phyloP scores from a whole-genome alignment of 345 rosid species.

The Euphorbia pulcherrima region DNA sequence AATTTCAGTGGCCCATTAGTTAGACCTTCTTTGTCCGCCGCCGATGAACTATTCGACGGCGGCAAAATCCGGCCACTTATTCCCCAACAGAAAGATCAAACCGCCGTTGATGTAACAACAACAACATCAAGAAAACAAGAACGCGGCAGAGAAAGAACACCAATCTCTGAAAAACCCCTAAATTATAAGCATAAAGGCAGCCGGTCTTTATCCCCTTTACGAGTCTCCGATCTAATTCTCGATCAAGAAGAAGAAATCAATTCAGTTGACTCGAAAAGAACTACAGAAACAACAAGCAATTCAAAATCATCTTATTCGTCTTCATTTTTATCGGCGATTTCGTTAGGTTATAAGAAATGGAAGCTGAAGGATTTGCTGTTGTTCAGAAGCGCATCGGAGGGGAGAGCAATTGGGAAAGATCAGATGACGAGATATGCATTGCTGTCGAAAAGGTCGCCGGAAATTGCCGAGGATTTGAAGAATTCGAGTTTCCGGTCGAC shows the following conservation, averaged over 20 bases:
- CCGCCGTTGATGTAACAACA: slow-evolving; percentile 37
- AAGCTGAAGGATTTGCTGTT: slow-evolving; percentile 68
- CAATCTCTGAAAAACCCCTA: slow-evolving; percentile 10
- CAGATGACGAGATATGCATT: slow-evolving; percentile 43
- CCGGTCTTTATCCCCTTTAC: slow-evolving; percentile 71
- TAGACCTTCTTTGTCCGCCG: slow-evolving; percentile 65
- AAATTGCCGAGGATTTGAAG: slow-evolving; percentile 41
- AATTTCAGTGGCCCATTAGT: slow-evolving; percentile 72
- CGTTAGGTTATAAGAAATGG: slow-evolving; percentile 70
- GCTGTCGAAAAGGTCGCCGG: slow-evolving; percentile 49
- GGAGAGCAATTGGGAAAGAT: slow-evolving; percentile 60
- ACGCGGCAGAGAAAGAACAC: slow-evolving; percentile 38
- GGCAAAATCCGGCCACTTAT: slow-evolving; percentile 79
- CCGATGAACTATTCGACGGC: slow-evolving; percentile 83
- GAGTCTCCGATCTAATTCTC: slow-evolving; percentile 57
- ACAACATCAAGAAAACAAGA: slow-evolving; percentile 12
- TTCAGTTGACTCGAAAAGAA: neutral
- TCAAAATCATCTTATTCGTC: slow-evolving; percentile 36
- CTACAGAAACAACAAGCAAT: slow-evolving; percentile 1
- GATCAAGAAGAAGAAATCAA: slow-evolving; percentile 37
- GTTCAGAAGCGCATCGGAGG: slow-evolving; percentile 91
- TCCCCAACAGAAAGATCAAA: slow-evolving; percentile 35
- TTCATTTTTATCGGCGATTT: slow-evolving; percentile 59
- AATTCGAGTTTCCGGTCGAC: slow-evolving; percentile 61
- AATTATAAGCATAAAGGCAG: slow-evolving; percentile 51